Evolutionary conservation across 345 rosid species (phyloP).

Genomic region (Brassica nigra): DNA sequence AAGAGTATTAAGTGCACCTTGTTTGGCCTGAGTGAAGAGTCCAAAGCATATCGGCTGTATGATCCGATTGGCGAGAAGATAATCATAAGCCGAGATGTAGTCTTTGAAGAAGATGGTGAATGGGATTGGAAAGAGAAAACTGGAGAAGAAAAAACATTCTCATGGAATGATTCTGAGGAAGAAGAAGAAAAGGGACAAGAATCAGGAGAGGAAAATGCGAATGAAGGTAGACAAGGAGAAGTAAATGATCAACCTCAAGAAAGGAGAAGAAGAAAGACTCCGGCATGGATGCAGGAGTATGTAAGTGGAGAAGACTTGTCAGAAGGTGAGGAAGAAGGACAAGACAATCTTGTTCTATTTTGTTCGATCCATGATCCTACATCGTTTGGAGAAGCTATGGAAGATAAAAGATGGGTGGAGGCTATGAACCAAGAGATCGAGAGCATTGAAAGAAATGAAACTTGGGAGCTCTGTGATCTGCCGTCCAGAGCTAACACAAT

Average conservation of each 20-base stretch:
- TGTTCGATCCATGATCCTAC: background rate
- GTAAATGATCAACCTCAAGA: background rate
- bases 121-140: too few relatives aligned
- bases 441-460: background rate
- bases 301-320: background rate
- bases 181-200: too few relatives aligned
- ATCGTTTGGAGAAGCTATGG: background rate
- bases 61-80: too few relatives aligned
- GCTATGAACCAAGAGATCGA: background rate
- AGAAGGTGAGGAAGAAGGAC: background rate
- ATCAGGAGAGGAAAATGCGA: too few relatives aligned
- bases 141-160: too few relatives aligned
- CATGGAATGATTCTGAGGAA: too few relatives aligned
- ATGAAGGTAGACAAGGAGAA: too few relatives aligned
- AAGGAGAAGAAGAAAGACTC: background rate
- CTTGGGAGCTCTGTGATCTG: background rate
- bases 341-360: background rate
- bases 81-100: too few relatives aligned
- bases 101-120: too few relatives aligned
- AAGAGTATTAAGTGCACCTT: background rate
- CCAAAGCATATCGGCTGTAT: too few relatives aligned
- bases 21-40: background rate
- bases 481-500: background rate
- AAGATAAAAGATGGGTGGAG: background rate
- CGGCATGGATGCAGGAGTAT: background rate